phyloP scores from a whole-genome alignment of 257 asterid species.

The Solanum piurae region DNA sequence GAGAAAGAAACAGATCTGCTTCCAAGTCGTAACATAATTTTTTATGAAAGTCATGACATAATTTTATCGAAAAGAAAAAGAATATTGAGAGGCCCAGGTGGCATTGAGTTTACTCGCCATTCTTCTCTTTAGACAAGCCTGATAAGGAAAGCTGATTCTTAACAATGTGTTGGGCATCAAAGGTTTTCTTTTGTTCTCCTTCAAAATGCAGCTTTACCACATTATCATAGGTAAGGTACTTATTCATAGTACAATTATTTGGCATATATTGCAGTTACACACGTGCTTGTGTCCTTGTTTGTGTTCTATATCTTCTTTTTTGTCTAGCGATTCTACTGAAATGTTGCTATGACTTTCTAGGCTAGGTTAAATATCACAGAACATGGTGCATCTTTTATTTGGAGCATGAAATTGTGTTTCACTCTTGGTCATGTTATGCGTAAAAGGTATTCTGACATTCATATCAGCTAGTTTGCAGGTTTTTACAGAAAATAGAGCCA shows the following conservation, averaged over 20 bases:
- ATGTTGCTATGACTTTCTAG: neutral
- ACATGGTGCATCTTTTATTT: neutral
- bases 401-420: neutral
- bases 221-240: neutral
- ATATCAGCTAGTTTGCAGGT: neutral
- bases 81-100: neutral
- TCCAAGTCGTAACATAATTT: neutral
- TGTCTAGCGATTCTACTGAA: neutral
- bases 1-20: neutral
- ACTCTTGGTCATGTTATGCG: neutral
- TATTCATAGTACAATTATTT: neutral
- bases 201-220: neutral
- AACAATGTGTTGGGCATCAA: neutral
- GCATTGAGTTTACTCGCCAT: neutral
- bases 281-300: neutral
- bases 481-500: neutral
- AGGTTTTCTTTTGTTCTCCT: neutral
- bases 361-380: neutral
- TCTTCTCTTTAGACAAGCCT: neutral
- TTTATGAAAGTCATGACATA: neutral
- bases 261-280: neutral
- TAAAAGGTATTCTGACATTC: neutral
- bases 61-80: neutral
- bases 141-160: neutral
- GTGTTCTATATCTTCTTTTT: neutral